Base-by-base conservation (phyloP, 257 asterid species). In the Nicotiana undulata region DNA sequence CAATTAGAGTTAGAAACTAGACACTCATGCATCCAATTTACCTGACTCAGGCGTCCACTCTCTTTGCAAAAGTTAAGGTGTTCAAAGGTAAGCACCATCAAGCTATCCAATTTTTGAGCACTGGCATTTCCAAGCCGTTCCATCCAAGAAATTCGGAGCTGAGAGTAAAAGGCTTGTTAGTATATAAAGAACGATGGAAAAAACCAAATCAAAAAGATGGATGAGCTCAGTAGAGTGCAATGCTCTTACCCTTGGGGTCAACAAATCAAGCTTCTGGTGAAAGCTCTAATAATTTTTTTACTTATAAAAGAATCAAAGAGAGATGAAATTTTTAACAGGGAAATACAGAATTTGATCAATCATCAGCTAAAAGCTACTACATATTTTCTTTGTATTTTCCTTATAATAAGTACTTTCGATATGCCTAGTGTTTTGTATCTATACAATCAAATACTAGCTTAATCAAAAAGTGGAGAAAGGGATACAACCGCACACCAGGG, bases 51-150 rank as follows among this genome's bases (percentile, higher is more conserved):
- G 44, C 94, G 94, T 49, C 92, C 95, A 79, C 82, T 85, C 79
- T 88, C 95, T 59, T 46, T 77, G 79, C 96, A 90, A 67, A 91
- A 83, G 74, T 86, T 85, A 77, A 94, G 91, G 85, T 96, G 93
- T 70, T 91, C 95, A 86, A 94, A 90, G 13, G 89, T 87, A 65
- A 96, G 91, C 88, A 90, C 96, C 90, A 96, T 87, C 85, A 96
- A 82, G 80, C 94, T 91, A 83, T 96, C 99, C 79, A 96, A 86
- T 89, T 88, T 90, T 63, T 86, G 87, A 68, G 99, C 97, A 80
- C 66, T 77, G 63, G 76, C 6, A 85, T 88, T 88, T 75, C 93
- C 97, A 56, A 89, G 85, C 79, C 83, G 89, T 81, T 90, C 89
- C 61, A 90, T 85, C 85, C 89, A 80, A 37, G 79, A 74, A 24